phyloP scores from a whole-genome alignment of 2,329 filamentous ascomycete species.

The Polytolypa hystricis region DNA sequence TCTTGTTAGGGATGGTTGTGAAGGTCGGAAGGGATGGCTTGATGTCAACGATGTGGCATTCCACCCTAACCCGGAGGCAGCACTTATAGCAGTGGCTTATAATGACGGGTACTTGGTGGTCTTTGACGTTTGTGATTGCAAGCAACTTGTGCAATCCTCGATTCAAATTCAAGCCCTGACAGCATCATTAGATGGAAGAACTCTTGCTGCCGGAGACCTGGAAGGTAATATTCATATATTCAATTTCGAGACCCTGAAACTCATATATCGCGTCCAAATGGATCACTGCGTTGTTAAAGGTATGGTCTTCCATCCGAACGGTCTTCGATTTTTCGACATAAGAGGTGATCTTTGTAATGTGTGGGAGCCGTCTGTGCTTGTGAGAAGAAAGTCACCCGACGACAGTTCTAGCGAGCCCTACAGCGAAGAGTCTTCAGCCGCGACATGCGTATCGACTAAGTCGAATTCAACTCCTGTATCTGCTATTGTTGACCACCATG shows the following conservation, averaged over 20 bases:
- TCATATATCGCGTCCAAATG: slow-evolving; percentile 21
- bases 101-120: slow-evolving; percentile 19
- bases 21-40: not conserved
- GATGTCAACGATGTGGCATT: slow-evolving; percentile 13
- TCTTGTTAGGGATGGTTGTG: slow-evolving; percentile 14
- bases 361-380: slow-evolving; percentile 26
- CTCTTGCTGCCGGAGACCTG: slow-evolving; percentile 17
- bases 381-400: slow-evolving; percentile 13
- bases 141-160: not conserved
- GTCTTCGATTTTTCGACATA: slow-evolving; percentile 24
- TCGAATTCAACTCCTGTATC: slow-evolving; percentile 6
- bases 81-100: slow-evolving; percentile 18
- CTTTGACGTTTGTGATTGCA: slow-evolving; percentile 14
- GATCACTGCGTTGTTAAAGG: slow-evolving; percentile 18
- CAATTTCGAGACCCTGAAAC: slow-evolving; percentile 19
- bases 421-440: slow-evolving; percentile 5
- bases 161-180: slow-evolving; percentile 15
- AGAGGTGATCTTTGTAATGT: slow-evolving; percentile 21
- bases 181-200: slow-evolving; percentile 20
- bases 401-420: slow-evolving; percentile 9
- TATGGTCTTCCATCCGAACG: slow-evolving; percentile 22
- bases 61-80: slow-evolving; percentile 9
- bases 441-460: not conserved
- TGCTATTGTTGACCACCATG: slow-evolving; percentile 4
- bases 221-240: slow-evolving; percentile 18